These are phyloP conservation scores for Backusella psychrophila DNA, from an alignment of 192 early-diverging fungal species.

Conservation along the genomic window DNA sequence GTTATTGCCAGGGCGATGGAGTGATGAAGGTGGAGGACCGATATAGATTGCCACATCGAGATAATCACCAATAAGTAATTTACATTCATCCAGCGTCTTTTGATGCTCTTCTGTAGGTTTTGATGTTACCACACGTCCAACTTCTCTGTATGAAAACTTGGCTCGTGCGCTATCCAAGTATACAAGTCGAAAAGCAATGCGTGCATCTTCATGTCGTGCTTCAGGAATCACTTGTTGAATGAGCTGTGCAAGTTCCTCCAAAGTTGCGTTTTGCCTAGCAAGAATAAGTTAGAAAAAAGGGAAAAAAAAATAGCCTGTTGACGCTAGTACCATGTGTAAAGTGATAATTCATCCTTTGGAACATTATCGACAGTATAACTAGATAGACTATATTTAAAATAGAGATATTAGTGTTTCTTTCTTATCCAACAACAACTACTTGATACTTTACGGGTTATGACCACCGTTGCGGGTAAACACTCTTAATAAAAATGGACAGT, in stretches of 20 bases:
- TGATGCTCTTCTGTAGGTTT: constrained; percentile 35
- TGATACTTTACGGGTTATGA: constrained; percentile 39
- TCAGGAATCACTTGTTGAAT: constrained; percentile 43
- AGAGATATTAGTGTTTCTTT: not conserved
- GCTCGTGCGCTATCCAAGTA: constrained; percentile 42
- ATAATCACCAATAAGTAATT: constrained; percentile 60
- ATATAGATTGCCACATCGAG: constrained; percentile 50
- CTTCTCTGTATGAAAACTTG: constrained; percentile 35
- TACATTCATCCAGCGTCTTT: constrained; percentile 48
- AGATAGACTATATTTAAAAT: constrained; percentile 12
- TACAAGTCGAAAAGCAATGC: constrained; percentile 47
- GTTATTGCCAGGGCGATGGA: not conserved
- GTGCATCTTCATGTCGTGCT: constrained; percentile 37
- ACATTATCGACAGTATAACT: constrained; percentile 36
- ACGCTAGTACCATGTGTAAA: constrained; percentile 55
- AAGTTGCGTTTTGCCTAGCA: constrained; percentile 58
- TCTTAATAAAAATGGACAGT: constrained; percentile 57
- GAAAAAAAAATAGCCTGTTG: not conserved
- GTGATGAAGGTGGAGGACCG: constrained; percentile 20
- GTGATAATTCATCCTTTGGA: constrained; percentile 45
- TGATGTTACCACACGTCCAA: constrained; percentile 39
- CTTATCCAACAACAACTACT: not conserved
- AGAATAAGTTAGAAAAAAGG: not conserved
- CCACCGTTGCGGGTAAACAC: constrained; percentile 39
- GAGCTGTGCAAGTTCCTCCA: constrained; percentile 56